These are phyloP conservation scores for Allantophomopsis lycopodina DNA, from an alignment of 2,329 filamentous ascomycete species.

Conservation along the genomic window DNA sequence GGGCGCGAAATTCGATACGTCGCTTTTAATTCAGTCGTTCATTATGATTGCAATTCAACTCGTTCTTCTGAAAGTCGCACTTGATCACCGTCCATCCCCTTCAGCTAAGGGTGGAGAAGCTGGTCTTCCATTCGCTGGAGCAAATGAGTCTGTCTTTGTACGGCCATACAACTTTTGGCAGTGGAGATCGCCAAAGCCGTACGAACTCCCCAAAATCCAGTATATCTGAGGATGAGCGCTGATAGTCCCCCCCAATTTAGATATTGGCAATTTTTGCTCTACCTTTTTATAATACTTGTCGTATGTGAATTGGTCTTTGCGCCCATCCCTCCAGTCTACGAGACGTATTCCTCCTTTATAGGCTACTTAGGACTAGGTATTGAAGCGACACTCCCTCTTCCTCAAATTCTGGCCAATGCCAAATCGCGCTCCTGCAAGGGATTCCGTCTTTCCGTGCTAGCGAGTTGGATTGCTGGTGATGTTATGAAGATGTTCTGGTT, in stretches of 20 bases:
- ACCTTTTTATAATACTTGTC: conserved; percentile 47
- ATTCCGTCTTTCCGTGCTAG: conserved; percentile 62
- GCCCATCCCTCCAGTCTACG: conserved; percentile 40
- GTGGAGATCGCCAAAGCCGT: conserved; percentile 60
- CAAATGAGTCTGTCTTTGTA: conserved; percentile 17
- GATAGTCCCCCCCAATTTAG: conserved; percentile 23
- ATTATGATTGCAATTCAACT: conserved; percentile 52
- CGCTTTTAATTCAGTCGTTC: conserved; percentile 49
- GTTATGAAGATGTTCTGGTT: conserved; percentile 84
- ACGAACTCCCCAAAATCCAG: conserved; percentile 5
- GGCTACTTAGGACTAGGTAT: conserved; percentile 66
- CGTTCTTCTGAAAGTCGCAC: conserved; percentile 50
- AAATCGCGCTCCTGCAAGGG: conserved; percentile 59
- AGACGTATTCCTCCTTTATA: conserved; percentile 50
- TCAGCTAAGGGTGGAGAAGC: conserved; percentile 46
- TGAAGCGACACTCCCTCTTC: conserved; percentile 70
- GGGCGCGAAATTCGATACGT: conserved; percentile 48
- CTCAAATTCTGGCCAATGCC: conserved; percentile 62
- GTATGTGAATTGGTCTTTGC: conserved; percentile 55
- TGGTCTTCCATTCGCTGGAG: conserved; percentile 44
- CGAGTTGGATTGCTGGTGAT: conserved; percentile 69
- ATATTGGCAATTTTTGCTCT: conserved; percentile 68
- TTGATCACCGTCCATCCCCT: conserved; percentile 50
- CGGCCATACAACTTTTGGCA: conserved; percentile 74
- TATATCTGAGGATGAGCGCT: neutral